phyloP scores from a whole-genome alignment of 169 alveolate genomes.

The Theileria annulata region DNA sequence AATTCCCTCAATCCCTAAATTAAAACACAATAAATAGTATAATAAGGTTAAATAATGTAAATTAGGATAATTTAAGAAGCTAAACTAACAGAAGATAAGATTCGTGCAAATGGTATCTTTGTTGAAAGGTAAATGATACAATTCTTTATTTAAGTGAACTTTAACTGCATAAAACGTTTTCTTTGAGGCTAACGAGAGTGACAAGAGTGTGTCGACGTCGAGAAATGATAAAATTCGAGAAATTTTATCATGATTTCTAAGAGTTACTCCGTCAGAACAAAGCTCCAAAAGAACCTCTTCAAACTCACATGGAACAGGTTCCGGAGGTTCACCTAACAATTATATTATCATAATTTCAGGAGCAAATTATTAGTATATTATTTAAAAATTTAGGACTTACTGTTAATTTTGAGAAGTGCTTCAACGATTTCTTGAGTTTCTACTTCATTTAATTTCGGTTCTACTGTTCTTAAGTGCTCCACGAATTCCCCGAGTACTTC shows the following conservation, averaged over 20 bases:
- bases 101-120: conserved; percentile 64
- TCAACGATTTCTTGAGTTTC: conserved; percentile 1
- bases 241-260: conserved; percentile 52
- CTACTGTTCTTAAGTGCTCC: not conserved
- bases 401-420: not conserved
- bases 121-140: conserved; percentile 66
- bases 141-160: conserved; percentile 63
- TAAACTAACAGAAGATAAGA: conserved; percentile 66
- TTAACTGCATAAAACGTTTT: conserved; percentile 59
- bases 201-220: conserved; percentile 52
- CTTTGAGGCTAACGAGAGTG: conserved; percentile 59
- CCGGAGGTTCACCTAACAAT: conserved; percentile 1
- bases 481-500: not conserved
- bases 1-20: conserved; percentile 57
- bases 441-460: not conserved
- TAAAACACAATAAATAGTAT: not conserved
- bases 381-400: not conserved
- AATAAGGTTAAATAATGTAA: too few relatives aligned
- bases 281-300: conserved; percentile 15
- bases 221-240: conserved; percentile 54
- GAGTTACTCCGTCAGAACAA: conserved; percentile 2
- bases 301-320: not conserved
- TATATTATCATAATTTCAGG: too few relatives aligned
- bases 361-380: not conserved
- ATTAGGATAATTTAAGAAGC: not conserved